Evolutionary conservation across 192 early-diverging fungal species (phyloP).

Genomic region (Irineochytrium annulatum): DNA sequence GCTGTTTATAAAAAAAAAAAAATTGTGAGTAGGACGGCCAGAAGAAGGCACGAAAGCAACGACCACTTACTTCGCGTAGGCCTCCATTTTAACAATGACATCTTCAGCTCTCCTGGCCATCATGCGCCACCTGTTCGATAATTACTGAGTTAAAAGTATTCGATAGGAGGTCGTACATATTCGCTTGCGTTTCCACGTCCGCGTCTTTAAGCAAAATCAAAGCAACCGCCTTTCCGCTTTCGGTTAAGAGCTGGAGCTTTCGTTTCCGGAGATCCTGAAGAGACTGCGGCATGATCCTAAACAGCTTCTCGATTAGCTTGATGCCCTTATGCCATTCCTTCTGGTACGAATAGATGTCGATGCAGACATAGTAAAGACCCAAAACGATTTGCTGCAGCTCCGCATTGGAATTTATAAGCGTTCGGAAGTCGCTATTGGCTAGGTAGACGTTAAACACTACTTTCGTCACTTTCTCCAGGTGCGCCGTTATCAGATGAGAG

Average conservation of each 20-base stretch:
- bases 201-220: slow-evolving; percentile 7
- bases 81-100: background rate
- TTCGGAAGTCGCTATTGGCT: slow-evolving; percentile 7
- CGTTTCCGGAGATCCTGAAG: background rate
- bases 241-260: slow-evolving; percentile 10
- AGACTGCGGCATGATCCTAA: slow-evolving; percentile 13
- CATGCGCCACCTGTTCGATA: background rate
- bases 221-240: slow-evolving; percentile 10
- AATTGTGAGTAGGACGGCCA: background rate
- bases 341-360: slow-evolving; percentile 5
- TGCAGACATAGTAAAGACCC: background rate
- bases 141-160: background rate
- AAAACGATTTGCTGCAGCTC: slow-evolving; percentile 5
- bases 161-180: slow-evolving; percentile 14
- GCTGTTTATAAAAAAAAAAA: background rate
- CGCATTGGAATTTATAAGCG: background rate
- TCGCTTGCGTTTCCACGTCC: slow-evolving; percentile 1
- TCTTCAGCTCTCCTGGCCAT: background rate
- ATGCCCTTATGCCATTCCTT: slow-evolving; percentile 9
- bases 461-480: slow-evolving; percentile 4
- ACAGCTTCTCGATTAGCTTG: slow-evolving; percentile 3
- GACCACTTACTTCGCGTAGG: background rate
- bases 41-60: background rate
- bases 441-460: background rate
- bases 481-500: background rate